These are phyloP conservation scores for Hawksworthiomyces lignivorus DNA, from an alignment of 2,329 filamentous ascomycete species.

Conservation along the genomic window DNA sequence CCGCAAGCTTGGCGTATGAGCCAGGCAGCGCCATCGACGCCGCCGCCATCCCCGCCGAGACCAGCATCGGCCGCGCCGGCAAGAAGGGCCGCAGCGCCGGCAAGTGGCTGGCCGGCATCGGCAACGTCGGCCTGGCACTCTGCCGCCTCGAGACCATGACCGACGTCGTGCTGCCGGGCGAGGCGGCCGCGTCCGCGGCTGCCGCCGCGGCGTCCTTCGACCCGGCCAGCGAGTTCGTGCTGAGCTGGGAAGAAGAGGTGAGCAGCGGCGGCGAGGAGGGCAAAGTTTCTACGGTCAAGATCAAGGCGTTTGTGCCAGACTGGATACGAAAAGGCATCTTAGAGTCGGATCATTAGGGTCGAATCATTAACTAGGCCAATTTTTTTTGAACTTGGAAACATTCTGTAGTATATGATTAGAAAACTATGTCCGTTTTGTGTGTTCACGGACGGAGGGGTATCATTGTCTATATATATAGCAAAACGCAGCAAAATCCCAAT, in stretches of 20 bases:
- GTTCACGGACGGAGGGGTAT: conserved; percentile 10
- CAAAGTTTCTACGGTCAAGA: conserved; percentile 31
- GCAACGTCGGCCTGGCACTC: conserved; percentile 79
- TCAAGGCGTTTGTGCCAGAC: conserved; percentile 76
- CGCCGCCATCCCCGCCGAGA: conserved; percentile 34
- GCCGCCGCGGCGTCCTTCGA: conserved; percentile 54
- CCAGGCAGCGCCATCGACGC: conserved; percentile 25
- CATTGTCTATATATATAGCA: conserved; percentile 4
- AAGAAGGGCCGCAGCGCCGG: conserved; percentile 65
- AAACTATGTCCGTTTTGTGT: too few relatives aligned
- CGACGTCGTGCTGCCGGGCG: conserved; percentile 59
- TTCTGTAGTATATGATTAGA: too few relatives aligned
- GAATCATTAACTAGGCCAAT: too few relatives aligned
- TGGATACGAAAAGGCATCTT: conserved; percentile 53
- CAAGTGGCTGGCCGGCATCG: conserved; percentile 66
- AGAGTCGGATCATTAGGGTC: too few relatives aligned
- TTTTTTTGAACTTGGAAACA: too few relatives aligned
- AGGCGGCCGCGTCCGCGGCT: conserved; percentile 54
- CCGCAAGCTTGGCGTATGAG: conserved; percentile 4
- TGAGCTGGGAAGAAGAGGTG: conserved; percentile 25
- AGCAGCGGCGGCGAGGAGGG: conserved; percentile 20
- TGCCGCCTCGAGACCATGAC: conserved; percentile 91
- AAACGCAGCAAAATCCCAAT: neutral
- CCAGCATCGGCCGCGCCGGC: conserved; percentile 42
- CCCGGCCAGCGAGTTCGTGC: conserved; percentile 53